Conservation (phyloP, 805 yeast genomes). For the Hemisphaericaspora nanyangensis region DNA sequence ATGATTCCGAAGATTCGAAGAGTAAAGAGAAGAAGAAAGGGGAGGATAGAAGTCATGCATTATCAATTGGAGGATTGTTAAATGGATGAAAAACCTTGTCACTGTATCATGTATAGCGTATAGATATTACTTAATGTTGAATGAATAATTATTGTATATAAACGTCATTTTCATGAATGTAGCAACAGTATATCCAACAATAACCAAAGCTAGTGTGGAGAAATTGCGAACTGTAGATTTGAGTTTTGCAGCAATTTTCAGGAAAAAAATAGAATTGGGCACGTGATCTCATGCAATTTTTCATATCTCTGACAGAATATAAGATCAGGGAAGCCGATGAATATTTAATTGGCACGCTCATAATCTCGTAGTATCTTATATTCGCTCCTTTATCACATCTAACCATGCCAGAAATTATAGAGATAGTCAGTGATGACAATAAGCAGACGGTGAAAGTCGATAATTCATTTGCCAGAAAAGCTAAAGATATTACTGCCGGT, state of each 20-base stretch:
- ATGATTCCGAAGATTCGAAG: constrained; percentile 3
- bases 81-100: constrained; percentile 26
- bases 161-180: no score
- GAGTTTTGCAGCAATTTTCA: neutral
- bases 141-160: neutral
- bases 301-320: neutral
- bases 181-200: no score
- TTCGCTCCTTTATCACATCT: no score
- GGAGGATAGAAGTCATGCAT: constrained; percentile 16
- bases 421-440: neutral
- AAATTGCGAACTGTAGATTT: no score
- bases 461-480: constrained; percentile 32
- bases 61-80: constrained; percentile 40
- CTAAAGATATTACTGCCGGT: constrained; percentile 42
- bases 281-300: constrained; percentile 2
- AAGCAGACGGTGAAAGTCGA: constrained; percentile 17
- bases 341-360: no score
- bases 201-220: no score
- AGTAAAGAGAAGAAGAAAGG: constrained; percentile 2
- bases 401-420: constrained; percentile 6
- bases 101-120: no score
- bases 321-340: no score
- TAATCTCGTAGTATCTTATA: no score
- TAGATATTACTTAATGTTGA: no score
- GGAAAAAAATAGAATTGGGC: neutral